Base-by-base conservation (phyloP, 257 asterid genomes). In the Handroanthus guayacan region DNA sequence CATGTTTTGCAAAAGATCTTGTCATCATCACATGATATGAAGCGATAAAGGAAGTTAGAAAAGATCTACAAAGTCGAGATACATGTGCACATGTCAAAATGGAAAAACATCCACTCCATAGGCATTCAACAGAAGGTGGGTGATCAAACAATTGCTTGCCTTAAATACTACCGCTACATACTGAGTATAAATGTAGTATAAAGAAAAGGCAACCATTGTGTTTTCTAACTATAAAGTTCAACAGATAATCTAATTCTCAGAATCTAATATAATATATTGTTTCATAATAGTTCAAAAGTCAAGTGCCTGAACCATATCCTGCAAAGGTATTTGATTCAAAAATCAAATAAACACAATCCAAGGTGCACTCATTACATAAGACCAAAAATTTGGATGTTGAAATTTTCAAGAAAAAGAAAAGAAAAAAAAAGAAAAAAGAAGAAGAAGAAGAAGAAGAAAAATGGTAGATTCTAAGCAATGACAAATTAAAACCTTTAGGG, bases 1-100 rank as follows among this genome's bases (percentile, higher is more conserved):
- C 16, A 36, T 48, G 31, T 51, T 57, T 34, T 14, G 62, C 54
- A 43, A 43, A 67, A 31, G 1, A 34, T 66, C 41, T 50, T 39
- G 54, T 62, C 65, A 67, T 16, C 45, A 44, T 79, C 47, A 18
- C 51, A 25, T 58, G 41, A 36, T 74, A 67, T 54, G 61, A 51
- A 37, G 66, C 66, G 48, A 39, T 20, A 10, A 54, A 79, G 75
- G 13, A 62, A 54, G 66, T 37, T 43, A 47, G 51, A 18, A 62
- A 38, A 41, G 25, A 58, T 44, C 54, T 20, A 5, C 9, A 58
- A 71, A 34, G 74, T 45, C 6, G n/a, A 6, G 9, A 44, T 44
- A 44, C 14, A 65, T 45, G 72, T 6, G 31, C 43, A 20, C 74
- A 12, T 69, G 47, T 48, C 44, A 51, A 52, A 69, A 36, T 36